Evolutionary conservation across 176 grass and related monocot species (phyloP).

Genomic region (Phyllostachys edulis): DNA sequence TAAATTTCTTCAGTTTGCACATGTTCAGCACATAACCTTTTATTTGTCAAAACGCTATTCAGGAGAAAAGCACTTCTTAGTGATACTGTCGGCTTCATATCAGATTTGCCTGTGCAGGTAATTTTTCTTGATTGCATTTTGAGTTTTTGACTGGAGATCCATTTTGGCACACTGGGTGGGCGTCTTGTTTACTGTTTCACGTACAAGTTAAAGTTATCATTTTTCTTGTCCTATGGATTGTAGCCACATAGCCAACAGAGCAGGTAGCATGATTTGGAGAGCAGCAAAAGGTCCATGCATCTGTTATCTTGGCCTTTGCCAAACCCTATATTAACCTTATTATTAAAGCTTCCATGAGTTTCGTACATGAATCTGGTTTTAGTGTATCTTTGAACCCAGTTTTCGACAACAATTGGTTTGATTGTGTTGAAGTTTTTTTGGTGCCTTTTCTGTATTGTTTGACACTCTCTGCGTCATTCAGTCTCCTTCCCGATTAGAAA

Average conservation of each 20-base stretch:
- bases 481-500: too few relatives aligned
- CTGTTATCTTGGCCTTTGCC: neutral
- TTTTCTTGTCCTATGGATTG: neutral
- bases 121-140: conserved; percentile 8
- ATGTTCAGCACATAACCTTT: conserved; percentile 18
- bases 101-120: conserved; percentile 96
- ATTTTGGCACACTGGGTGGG: neutral
- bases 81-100: conserved; percentile 97
- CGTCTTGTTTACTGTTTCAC: neutral
- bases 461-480: neutral
- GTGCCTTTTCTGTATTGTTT: neutral
- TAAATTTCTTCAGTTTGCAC: conserved; percentile 1
- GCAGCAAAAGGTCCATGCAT: neutral
- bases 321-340: conserved; percentile 7
- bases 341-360: neutral
- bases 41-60: conserved; percentile 34
- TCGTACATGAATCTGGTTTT: neutral
- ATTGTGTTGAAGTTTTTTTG: neutral
- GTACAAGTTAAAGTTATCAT: conserved; percentile 18
- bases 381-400: neutral
- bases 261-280: conserved; percentile 9
- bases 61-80: conserved; percentile 89
- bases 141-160: conserved; percentile 7
- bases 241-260: neutral
- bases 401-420: conserved; percentile 2